Evolutionary conservation across 495 filamentous ascomycete species (phyloP).

Genomic region (Lophiostoma macrostomum): DNA sequence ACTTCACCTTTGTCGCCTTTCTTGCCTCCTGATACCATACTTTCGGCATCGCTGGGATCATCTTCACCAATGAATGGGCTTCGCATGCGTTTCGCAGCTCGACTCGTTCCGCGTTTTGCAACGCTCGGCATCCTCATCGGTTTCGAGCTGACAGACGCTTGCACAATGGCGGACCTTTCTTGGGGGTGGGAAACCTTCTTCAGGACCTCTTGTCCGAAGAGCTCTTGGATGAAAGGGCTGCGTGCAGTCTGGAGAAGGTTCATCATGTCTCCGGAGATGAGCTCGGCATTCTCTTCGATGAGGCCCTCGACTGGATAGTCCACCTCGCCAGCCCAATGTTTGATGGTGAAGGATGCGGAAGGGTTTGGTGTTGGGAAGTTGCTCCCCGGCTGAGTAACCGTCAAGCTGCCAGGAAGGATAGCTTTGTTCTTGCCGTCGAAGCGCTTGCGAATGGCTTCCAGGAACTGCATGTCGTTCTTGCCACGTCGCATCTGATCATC

Average conservation of each 20-base stretch:
- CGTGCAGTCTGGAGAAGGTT: constrained; percentile 86
- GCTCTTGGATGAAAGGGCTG: constrained; percentile 79
- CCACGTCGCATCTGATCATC: constrained; percentile 92
- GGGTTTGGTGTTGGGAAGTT: constrained; percentile 79
- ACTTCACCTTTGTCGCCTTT: not conserved
- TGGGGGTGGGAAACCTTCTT: constrained; percentile 87
- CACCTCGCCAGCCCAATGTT: constrained; percentile 95
- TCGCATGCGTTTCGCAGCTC: constrained; percentile 48
- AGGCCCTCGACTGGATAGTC: constrained; percentile 84
- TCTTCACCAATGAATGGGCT: too few relatives aligned
- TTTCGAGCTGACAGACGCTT: constrained; percentile 93
- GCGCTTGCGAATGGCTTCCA: constrained; percentile 84
- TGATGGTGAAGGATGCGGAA: constrained; percentile 78
- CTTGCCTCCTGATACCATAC: constrained; percentile 23
- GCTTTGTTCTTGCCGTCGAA: constrained; percentile 93
- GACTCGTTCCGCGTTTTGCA: constrained; percentile 66
- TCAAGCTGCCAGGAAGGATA: constrained; percentile 68
- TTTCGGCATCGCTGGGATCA: constrained; percentile 53
- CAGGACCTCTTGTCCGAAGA: constrained; percentile 91
- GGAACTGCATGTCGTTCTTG: constrained; percentile 79
- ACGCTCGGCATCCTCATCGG: constrained; percentile 90
- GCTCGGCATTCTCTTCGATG: constrained; percentile 90
- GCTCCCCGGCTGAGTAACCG: constrained; percentile 67
- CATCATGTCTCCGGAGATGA: constrained; percentile 93
- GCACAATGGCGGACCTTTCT: constrained; percentile 87